These are phyloP conservation scores for Trichoderma asperelloides DNA, from an alignment of 495 filamentous ascomycete species.

Conservation along the genomic window DNA sequence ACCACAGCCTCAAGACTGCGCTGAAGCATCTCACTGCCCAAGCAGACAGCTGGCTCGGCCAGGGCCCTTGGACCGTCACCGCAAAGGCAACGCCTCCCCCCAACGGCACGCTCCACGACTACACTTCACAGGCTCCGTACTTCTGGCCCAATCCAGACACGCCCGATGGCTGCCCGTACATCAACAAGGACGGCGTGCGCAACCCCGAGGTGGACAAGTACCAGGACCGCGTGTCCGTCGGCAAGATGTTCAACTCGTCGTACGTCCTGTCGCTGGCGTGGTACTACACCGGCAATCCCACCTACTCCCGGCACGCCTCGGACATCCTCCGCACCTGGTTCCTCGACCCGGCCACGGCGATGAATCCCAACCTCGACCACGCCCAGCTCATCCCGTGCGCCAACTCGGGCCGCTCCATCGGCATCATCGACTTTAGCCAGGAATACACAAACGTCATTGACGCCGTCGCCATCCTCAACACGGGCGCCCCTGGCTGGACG, in stretches of 20 bases:
- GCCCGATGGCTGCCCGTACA: not conserved
- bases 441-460: not conserved
- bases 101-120: not conserved
- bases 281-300: not conserved
- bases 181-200: not conserved
- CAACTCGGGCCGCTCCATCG: not conserved
- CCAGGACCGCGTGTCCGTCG: not conserved
- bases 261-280: not conserved
- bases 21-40: not conserved
- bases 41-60: not conserved
- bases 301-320: not conserved
- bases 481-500: not conserved
- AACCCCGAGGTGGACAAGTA: not conserved
- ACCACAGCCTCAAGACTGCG: not conserved
- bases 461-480: not conserved
- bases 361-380: not conserved
- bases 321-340: not conserved
- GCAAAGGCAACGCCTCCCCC: not conserved
- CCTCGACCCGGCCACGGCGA: not conserved
- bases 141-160: not conserved
- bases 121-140: not conserved
- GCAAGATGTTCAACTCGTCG: not conserved
- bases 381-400: not conserved
- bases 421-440: not conserved
- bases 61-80: not conserved